phyloP scores from a whole-genome alignment of 1,139 yeast species.

The Entelexis sorbosivorans region DNA sequence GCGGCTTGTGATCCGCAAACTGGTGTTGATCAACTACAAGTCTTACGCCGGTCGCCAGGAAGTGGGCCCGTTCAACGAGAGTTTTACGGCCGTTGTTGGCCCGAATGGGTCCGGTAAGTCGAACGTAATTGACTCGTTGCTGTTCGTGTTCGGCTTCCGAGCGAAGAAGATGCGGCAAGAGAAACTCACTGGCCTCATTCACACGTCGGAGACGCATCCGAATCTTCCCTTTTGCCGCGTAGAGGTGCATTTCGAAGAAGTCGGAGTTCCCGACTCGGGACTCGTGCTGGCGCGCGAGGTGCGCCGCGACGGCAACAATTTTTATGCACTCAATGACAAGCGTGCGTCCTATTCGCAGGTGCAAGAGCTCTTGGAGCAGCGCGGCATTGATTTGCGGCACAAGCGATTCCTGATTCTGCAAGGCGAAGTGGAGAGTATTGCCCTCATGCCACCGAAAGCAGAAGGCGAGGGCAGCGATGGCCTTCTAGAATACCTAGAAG shows the following conservation, averaged over 20 bases:
- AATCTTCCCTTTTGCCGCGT: slow-evolving; percentile 70
- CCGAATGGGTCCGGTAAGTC: slow-evolving; percentile 86
- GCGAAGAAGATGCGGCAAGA: slow-evolving; percentile 97
- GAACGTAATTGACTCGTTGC: slow-evolving; percentile 88
- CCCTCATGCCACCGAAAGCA: slow-evolving; percentile 97
- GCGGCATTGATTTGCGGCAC: slow-evolving; percentile 91
- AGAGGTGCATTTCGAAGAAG: slow-evolving; percentile 68
- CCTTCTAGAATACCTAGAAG: slow-evolving; percentile 82
- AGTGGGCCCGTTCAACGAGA: slow-evolving; percentile 83
- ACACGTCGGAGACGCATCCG: slow-evolving; percentile 59
- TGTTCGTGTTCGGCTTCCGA: slow-evolving; percentile 93
- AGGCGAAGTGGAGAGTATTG: slow-evolving; percentile 97
- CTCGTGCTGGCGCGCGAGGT: slow-evolving; percentile 68
- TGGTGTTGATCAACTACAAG: slow-evolving; percentile 76
- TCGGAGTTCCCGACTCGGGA: slow-evolving; percentile 39
- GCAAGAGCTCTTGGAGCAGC: slow-evolving; percentile 57
- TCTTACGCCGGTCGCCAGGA: slow-evolving; percentile 92
- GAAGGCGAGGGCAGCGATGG: slow-evolving; percentile 92
- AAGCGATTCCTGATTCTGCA: slow-evolving; percentile 87
- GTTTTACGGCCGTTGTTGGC: slow-evolving; percentile 97
- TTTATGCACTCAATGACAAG: slow-evolving; percentile 60
- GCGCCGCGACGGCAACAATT: slow-evolving; percentile 60
- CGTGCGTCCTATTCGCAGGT: slow-evolving; percentile 72
- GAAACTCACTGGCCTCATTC: slow-evolving; percentile 79
- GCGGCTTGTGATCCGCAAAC: slow-evolving; percentile 61